These are phyloP conservation scores for Penicillium olsonii DNA, from an alignment of 2,329 filamentous ascomycete genomes.

Conservation along the genomic window DNA sequence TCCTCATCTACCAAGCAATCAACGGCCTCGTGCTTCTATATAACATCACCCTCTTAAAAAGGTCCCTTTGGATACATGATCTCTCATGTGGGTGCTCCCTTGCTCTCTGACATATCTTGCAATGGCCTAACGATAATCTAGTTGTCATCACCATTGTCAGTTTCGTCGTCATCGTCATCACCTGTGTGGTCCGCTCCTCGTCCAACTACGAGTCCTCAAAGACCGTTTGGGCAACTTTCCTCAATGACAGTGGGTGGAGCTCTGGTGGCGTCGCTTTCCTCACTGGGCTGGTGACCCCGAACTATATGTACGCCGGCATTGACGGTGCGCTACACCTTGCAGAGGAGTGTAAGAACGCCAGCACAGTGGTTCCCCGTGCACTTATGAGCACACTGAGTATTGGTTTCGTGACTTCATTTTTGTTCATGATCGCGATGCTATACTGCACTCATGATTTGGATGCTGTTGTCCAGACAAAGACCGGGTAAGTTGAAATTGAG, in stretches of 20 bases:
- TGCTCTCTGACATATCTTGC: background rate
- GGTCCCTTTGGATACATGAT: conserved; percentile 10
- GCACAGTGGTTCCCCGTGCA: conserved; percentile 31
- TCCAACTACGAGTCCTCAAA: conserved; percentile 17
- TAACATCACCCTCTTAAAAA: conserved; percentile 5
- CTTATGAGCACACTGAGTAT: conserved; percentile 32
- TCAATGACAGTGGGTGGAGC: conserved; percentile 34
- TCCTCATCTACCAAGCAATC: conserved; percentile 17
- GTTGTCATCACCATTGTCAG: conserved; percentile 28
- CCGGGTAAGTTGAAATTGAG: background rate
- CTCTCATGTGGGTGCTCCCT: conserved; percentile 1
- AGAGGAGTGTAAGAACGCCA: conserved; percentile 39
- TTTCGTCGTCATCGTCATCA: conserved; percentile 35
- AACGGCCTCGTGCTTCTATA: conserved; percentile 15
- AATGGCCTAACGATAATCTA: background rate
- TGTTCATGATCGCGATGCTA: conserved; percentile 34
- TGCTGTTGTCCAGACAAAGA: background rate
- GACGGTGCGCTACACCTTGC: conserved; percentile 38
- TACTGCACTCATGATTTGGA: conserved; percentile 28
- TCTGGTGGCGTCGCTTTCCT: conserved; percentile 40
- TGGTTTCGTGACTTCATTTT: conserved; percentile 30
- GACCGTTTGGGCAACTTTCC: conserved; percentile 36
- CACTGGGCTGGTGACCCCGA: conserved; percentile 42
- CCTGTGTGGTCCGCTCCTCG: conserved; percentile 24
- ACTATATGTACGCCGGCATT: conserved; percentile 40